These are phyloP conservation scores for Evansstolkia leycettana DNA, from an alignment of 495 filamentous ascomycete species.

Conservation along the genomic window DNA sequence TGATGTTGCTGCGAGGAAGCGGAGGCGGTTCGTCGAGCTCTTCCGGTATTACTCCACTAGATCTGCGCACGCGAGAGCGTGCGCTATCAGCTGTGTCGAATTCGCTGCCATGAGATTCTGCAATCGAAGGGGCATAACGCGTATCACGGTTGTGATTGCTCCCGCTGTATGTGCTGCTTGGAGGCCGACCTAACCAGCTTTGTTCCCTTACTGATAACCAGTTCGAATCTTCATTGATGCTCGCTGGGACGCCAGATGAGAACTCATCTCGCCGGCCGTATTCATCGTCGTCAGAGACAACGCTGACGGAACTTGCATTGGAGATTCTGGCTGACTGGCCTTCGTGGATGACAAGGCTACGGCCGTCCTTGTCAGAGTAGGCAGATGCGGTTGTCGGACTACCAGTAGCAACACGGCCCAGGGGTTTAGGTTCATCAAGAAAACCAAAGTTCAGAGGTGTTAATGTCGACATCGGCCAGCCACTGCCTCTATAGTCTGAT, in stretches of 20 bases:
- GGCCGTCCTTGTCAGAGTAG: constrained; percentile 20
- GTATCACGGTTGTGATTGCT: constrained; percentile 33
- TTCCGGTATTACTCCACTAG: constrained; percentile 25
- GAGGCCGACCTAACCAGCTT: constrained; percentile 35
- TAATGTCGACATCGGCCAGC: constrained; percentile 26
- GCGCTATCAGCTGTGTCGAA: constrained; percentile 3
- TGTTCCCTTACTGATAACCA: constrained; percentile 35
- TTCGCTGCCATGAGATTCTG: constrained; percentile 3
- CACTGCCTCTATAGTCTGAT: constrained; percentile 24
- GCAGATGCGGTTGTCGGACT: constrained; percentile 55
- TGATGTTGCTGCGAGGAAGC: constrained; percentile 16
- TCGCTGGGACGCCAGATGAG: constrained; percentile 43
- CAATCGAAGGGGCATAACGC: constrained; percentile 15
- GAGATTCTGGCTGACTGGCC: constrained; percentile 53
- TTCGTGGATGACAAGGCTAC: constrained; percentile 34
- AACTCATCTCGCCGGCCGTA: constrained; percentile 19
- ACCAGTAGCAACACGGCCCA: constrained; percentile 45
- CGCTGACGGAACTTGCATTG: constrained; percentile 43
- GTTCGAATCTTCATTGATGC: constrained; percentile 31
- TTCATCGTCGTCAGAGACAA: constrained; percentile 39
- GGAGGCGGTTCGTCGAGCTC: constrained; percentile 29
- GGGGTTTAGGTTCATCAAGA: constrained; percentile 27
- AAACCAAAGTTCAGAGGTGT: constrained; percentile 24
- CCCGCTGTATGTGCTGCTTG: constrained; percentile 51
- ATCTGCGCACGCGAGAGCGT: constrained; percentile 20